phyloP scores from a whole-genome alignment of 768 basidiomycete genomes.

The Atractiella rhizophila region DNA sequence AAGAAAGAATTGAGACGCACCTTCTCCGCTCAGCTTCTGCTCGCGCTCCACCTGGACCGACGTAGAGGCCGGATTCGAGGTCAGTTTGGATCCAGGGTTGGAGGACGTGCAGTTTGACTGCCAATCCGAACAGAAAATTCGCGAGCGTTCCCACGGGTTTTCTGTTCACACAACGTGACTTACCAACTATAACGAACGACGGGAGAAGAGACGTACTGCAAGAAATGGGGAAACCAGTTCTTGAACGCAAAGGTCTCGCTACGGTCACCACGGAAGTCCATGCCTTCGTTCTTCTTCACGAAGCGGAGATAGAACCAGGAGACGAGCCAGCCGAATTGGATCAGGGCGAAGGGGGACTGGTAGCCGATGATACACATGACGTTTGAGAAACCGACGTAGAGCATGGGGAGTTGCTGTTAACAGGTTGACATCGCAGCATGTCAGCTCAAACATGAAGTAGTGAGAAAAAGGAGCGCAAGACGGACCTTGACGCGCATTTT shows the following conservation, averaged over 20 bases:
- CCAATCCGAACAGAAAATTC: conserved; percentile 38
- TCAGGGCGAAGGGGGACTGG: conserved; percentile 71
- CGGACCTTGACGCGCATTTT: conserved; percentile 71
- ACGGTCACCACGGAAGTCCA: conserved; percentile 62
- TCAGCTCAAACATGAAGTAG: background rate
- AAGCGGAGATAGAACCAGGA: conserved; percentile 88
- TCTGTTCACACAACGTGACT: conserved; percentile 25
- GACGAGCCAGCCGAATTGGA: conserved; percentile 98
- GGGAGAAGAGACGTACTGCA: conserved; percentile 40
- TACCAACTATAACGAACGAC: background rate
- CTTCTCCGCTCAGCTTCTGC: conserved; percentile 90
- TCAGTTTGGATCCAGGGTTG: conserved; percentile 44
- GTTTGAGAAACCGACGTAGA: conserved; percentile 69
- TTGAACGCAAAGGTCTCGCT: conserved; percentile 88
- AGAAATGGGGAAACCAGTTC: conserved; percentile 86
- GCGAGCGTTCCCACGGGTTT: conserved; percentile 42
- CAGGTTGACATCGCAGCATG: background rate
- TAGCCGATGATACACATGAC: conserved; percentile 56
- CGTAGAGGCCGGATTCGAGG: conserved; percentile 34
- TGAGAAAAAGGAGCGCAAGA: background rate
- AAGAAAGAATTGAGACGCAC: conserved; percentile 25
- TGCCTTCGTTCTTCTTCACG: conserved; percentile 57
- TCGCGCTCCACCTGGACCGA: conserved; percentile 52
- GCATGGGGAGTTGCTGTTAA: conserved; percentile 65
- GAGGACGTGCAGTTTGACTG: conserved; percentile 43